Percentiles rank a stretch among this genome's conserved stretches.
Evolutionary conservation across 495 filamentous ascomycete genomes (phyloP).

Genomic region (Penicillium herquei): DNA sequence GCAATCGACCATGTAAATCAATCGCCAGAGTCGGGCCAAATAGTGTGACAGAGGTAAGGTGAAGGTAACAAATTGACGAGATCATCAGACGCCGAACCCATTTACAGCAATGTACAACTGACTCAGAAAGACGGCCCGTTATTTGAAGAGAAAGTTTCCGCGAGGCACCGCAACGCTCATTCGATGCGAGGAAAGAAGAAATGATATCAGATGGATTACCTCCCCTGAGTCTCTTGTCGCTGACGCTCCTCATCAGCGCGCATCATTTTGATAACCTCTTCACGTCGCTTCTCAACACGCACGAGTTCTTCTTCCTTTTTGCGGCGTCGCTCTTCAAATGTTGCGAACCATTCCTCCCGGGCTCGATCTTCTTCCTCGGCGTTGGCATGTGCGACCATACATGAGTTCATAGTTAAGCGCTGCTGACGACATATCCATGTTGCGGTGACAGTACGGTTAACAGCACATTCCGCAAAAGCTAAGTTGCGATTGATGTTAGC

Average conservation of each 20-base stretch:
- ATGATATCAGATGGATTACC: constrained; percentile 15
- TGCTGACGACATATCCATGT: constrained; percentile 79
- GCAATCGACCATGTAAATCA: too few relatives aligned
- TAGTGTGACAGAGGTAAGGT: too few relatives aligned
- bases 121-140: neutral
- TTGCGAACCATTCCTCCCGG: constrained; percentile 89
- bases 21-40: too few relatives aligned
- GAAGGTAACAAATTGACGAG: constrained; percentile 6
- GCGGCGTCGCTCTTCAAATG: constrained; percentile 60
- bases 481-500: neutral
- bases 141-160: neutral
- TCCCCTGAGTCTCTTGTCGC: constrained; percentile 19
- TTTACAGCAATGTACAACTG: constrained; percentile 21
- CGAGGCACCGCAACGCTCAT: neutral
- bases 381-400: constrained; percentile 84
- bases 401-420: constrained; percentile 84
- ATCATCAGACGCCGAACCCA: constrained; percentile 18
- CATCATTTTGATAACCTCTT: constrained; percentile 53
- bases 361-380: constrained; percentile 83
- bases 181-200: neutral
- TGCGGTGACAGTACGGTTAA: constrained; percentile 77
- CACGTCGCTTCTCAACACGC: constrained; percentile 42
- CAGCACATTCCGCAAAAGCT: constrained; percentile 91
- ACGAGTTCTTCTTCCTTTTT: constrained; percentile 60
- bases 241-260: constrained; percentile 49